Evolutionary conservation across 805 yeast species (phyloP), one percentile per base, ranked within the genome.

Genomic region (Barnettozyma pratensis): DNA sequence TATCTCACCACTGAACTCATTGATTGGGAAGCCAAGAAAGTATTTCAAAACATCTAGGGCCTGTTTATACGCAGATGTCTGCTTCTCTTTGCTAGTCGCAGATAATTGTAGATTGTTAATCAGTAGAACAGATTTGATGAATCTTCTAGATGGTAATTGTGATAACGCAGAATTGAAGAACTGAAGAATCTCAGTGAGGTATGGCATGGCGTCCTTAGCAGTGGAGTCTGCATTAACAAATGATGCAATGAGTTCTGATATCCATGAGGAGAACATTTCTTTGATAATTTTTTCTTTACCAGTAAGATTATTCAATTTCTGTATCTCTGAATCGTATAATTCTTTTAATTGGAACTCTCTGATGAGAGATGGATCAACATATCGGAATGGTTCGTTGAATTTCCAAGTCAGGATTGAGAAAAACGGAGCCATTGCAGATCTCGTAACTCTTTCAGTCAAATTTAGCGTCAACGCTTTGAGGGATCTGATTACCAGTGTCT

Each of bases 141-240:
- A 73, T 41, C 68, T 55, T 47, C 79, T 61, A 0, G 77, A 68
- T 0, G 77, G 75, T 6, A 71, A 54, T 45, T 69, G 74, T 4
- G 77, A 70, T 6, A 73, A 57, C 45, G 5, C 61, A 46, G 10
- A 72, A 41, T 25, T 72, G 52, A 26, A 31, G 34, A 31, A 31
- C 11, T 54, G 44, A 7, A 69, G 14, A 3, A 59, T 47, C 14
- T 39, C 32, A 5, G 40, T 19, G 10, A 37, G 27, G 10, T 37
- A 43, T 1, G n/a, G 4, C 4, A 45, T 11, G 2, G 29, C 6
- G 9, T 49, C 45, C 5, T 25, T 4, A 9, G 34, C 14, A 10
- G 30, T 7, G 7, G 39, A 28, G 5, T 29, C 25, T 4, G 19
- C 12, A 3, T 35, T 19, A n/a, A 11, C 11, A 8, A 40, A 39